These are phyloP conservation scores for Hebeloma cylindrosporum DNA, from an alignment of 768 basidiomycete genomes.

Conservation along the genomic window DNA sequence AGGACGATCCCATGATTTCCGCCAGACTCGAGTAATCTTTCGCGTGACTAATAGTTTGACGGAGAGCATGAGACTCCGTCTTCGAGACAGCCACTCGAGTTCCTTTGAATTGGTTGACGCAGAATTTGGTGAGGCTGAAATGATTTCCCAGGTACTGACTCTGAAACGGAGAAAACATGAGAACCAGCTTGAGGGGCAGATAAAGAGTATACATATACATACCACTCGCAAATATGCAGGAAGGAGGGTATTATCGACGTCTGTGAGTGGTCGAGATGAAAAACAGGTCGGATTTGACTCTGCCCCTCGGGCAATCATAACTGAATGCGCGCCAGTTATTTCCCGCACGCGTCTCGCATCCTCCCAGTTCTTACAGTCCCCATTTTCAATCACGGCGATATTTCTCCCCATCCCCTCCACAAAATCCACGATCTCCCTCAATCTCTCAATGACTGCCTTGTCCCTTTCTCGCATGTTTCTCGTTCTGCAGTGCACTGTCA, in stretches of 20 bases:
- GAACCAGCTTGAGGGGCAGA: background rate
- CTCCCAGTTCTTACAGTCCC: slow-evolving; percentile 80
- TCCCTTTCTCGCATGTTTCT: slow-evolving; percentile 87
- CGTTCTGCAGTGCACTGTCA: slow-evolving; percentile 96
- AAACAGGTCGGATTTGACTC: slow-evolving; percentile 94
- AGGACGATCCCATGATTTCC: slow-evolving; percentile 51
- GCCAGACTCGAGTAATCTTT: slow-evolving; percentile 62
- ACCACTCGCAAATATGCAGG: slow-evolving; percentile 77
- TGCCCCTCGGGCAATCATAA: slow-evolving; percentile 96
- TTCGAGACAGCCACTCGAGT: slow-evolving; percentile 56
- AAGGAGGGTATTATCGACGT: slow-evolving; percentile 67
- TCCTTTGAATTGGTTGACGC: slow-evolving; percentile 79
- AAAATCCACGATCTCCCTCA: slow-evolving; percentile 84
- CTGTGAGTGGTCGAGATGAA: slow-evolving; percentile 60
- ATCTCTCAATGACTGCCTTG: slow-evolving; percentile 70
- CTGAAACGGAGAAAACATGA: slow-evolving; percentile 34
- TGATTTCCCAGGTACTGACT: slow-evolving; percentile 74
- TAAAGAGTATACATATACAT: slow-evolving; percentile 15
- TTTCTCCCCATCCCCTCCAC: slow-evolving; percentile 72
- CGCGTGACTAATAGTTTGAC: slow-evolving; percentile 53
- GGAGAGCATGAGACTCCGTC: slow-evolving; percentile 54
- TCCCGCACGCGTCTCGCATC: slow-evolving; percentile 76
- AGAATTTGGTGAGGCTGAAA: slow-evolving; percentile 87
- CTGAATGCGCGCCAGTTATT: slow-evolving; percentile 83
- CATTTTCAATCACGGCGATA: slow-evolving; percentile 92